A percentile compares a stretch with the other conserved stretches of the same genome.
These are phyloP conservation scores for Phytopythium aichiense DNA, from an alignment of 352 stramenopile species.

Conservation along the genomic window DNA sequence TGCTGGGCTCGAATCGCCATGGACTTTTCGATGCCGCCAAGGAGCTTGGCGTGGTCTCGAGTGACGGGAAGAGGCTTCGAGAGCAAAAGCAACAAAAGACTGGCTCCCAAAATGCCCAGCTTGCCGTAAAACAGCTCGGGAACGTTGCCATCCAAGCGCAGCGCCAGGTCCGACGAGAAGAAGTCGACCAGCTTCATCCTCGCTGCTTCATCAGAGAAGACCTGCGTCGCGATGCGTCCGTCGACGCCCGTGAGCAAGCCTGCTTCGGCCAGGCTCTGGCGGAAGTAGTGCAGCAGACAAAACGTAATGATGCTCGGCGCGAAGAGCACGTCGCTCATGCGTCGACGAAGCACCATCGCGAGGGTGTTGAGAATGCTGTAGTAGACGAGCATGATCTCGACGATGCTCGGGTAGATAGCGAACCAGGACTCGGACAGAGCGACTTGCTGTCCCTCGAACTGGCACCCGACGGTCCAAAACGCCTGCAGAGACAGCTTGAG, in stretches of 20 bases:
- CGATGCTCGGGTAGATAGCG: slow-evolving; percentile 20
- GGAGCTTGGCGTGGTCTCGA: neutral
- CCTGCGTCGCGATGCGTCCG: slow-evolving; percentile 9
- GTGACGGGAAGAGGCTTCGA: neutral
- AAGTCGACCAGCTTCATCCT: slow-evolving; percentile 12
- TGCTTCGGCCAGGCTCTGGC: slow-evolving; percentile 5
- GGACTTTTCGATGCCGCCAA: slow-evolving; percentile 3
- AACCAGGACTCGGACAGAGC: slow-evolving; percentile 20
- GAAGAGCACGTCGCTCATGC: slow-evolving; percentile 18
- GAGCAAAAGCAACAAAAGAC: slow-evolving; percentile 8
- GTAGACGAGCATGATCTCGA: slow-evolving; percentile 18
- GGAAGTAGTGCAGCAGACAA: slow-evolving; percentile 17
- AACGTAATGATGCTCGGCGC: slow-evolving; percentile 13
- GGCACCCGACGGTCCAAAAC: slow-evolving; percentile 19
- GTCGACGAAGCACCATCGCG: slow-evolving; percentile 9
- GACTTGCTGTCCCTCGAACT: slow-evolving; percentile 21
- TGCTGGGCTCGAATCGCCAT: slow-evolving; percentile 7
- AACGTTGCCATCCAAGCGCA: slow-evolving; percentile 18
- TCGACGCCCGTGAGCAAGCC: slow-evolving; percentile 14
- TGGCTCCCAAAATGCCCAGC: slow-evolving; percentile 12
- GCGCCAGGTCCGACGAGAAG: slow-evolving; percentile 10
- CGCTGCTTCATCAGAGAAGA: slow-evolving; percentile 9
- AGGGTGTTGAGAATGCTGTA: slow-evolving; percentile 21
- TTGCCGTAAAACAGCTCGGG: slow-evolving; percentile 15
- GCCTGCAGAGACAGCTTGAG: slow-evolving; percentile 15